Conservation (phyloP, 768 basidiomycete genomes). For the Tulasnella sp. region DNA sequence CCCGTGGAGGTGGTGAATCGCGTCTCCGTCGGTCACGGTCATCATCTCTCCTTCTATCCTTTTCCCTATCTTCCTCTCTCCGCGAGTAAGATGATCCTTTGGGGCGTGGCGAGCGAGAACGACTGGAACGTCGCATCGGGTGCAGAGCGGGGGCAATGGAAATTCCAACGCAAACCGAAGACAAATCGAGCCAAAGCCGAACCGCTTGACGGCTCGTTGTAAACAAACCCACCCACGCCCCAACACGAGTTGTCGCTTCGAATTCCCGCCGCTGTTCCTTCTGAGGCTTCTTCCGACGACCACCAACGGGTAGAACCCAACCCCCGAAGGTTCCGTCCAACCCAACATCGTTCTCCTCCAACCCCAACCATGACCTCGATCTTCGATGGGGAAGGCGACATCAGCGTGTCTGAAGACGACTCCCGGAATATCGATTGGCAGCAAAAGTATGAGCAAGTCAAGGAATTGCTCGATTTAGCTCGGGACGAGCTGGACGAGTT, state of each 20-base stretch:
- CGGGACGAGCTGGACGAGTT: conserved; percentile 21
- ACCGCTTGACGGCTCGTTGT: background rate
- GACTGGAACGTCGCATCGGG: background rate
- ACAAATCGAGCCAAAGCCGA: background rate
- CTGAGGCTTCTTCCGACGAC: background rate
- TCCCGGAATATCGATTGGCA: conserved; percentile 15
- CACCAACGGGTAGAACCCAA: background rate
- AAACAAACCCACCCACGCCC: background rate
- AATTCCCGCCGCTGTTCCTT: background rate
- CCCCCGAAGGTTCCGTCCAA: background rate
- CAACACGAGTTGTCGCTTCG: background rate
- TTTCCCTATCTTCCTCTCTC: conserved; percentile 8
- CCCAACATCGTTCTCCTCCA: background rate
- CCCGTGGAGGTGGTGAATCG: conserved; percentile 4
- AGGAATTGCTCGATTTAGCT: conserved; percentile 18
- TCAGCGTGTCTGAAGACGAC: background rate
- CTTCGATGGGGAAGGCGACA: background rate
- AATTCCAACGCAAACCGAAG: background rate
- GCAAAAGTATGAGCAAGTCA: conserved; percentile 13
- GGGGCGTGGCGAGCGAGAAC: background rate
- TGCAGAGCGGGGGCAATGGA: background rate
- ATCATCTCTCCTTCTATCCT: background rate
- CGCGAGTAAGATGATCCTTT: background rate
- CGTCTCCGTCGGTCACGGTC: conserved; percentile 9
- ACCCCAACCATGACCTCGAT: conserved; percentile 11